Percentiles rank a stretch among this genome's conserved stretches.
Conservation (phyloP, 2,329 filamentous ascomycete species). For the Laburnicola sp. region DNA sequence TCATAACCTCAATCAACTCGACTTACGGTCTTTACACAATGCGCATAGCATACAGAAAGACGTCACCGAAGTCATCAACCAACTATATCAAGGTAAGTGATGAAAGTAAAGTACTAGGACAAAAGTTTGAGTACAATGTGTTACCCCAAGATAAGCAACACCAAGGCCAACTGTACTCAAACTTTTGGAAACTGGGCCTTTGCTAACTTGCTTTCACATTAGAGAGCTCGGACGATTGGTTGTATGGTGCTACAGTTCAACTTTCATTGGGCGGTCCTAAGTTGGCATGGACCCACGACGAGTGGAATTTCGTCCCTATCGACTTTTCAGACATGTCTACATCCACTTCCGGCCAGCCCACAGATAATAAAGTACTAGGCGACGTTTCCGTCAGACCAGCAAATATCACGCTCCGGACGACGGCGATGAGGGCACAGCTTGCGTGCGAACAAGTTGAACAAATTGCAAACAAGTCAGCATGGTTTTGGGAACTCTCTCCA, state of each 20-base stretch:
- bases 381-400: neutral
- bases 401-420: constrained; percentile 16
- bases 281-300: constrained; percentile 18
- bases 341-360: neutral
- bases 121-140: too few relatives aligned
- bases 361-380: neutral
- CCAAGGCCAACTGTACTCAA: too few relatives aligned
- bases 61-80: too few relatives aligned
- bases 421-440: constrained; percentile 15
- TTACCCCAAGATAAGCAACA: too few relatives aligned
- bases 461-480: constrained; percentile 15
- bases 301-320: constrained; percentile 21
- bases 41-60: too few relatives aligned
- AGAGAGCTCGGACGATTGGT: constrained; percentile 10
- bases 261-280: constrained; percentile 16
- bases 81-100: neutral
- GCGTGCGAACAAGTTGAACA: constrained; percentile 12
- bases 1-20: neutral
- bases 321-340: constrained; percentile 4
- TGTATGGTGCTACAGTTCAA: constrained; percentile 16
- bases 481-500: too few relatives aligned
- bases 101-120: too few relatives aligned
- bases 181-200: neutral
- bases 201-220: constrained; percentile 8
- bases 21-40: too few relatives aligned